Conservation (phyloP, 768 basidiomycete species). For the Russula virescens region DNA sequence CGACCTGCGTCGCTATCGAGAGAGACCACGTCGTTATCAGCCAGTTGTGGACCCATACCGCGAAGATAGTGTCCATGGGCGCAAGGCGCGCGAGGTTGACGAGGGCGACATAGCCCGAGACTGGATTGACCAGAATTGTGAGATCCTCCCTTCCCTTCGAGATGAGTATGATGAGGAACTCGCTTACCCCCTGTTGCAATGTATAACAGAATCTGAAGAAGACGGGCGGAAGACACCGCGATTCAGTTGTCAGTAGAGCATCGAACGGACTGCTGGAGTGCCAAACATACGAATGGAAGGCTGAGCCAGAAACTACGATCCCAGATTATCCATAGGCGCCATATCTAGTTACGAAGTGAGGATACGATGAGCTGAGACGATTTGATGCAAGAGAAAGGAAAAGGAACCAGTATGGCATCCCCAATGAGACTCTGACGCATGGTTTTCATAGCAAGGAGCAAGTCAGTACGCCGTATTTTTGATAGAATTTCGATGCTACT, state of each 20-base stretch:
- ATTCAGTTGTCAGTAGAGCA: background rate
- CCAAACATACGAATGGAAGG: constrained; percentile 9
- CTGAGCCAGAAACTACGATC: constrained; percentile 2
- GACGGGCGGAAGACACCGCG: too few relatives aligned
- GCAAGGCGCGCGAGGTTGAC: background rate
- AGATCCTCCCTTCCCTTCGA: background rate
- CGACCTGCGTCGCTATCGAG: constrained; percentile 18
- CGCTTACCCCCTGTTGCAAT: background rate
- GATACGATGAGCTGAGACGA: background rate
- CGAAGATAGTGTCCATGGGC: background rate
- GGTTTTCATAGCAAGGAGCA: too few relatives aligned
- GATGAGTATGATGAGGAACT: too few relatives aligned
- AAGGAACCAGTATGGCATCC: constrained; percentile 14
- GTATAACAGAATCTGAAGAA: background rate
- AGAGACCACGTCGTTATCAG: constrained; percentile 10
- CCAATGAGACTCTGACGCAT: constrained; percentile 16
- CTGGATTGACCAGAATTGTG: background rate
- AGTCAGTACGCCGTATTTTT: background rate
- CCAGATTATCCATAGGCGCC: constrained; percentile 22
- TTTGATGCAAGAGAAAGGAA: too few relatives aligned
- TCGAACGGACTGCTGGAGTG: background rate
- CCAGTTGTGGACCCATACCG: constrained; percentile 1
- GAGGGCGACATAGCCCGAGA: constrained; percentile 7
- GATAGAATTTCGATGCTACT: too few relatives aligned
- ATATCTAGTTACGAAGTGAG: constrained; percentile 3